A percentile compares a stretch with the other conserved stretches of the same genome.
Conservation (phyloP, 768 basidiomycete genomes). For the Tulasnella sp. region DNA sequence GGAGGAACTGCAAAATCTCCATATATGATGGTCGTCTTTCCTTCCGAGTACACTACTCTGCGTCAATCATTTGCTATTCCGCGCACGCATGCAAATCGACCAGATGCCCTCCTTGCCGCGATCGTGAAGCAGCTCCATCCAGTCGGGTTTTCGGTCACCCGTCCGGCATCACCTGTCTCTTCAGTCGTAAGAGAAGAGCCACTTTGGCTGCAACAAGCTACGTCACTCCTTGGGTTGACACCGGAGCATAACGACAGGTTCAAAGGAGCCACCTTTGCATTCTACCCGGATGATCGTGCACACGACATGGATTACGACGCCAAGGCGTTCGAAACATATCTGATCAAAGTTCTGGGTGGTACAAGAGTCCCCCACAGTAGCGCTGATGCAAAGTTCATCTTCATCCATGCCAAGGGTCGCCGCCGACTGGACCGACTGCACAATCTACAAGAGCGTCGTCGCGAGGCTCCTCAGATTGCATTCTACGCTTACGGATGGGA, state of each 20-base stretch:
- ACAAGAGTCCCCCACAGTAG: not conserved
- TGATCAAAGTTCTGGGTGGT: not conserved
- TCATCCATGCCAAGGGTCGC: conserved; percentile 17
- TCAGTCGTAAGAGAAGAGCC: not conserved
- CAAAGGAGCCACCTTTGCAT: not conserved
- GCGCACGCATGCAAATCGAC: not conserved
- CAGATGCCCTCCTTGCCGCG: not conserved
- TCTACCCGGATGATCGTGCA: conserved; percentile 10
- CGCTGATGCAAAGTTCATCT: not conserved
- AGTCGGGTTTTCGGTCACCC: not conserved
- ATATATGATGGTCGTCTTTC: not conserved
- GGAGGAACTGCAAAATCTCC: not conserved
- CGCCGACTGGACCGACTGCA: not conserved
- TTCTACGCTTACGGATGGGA: conserved; percentile 19
- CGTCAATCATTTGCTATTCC: not conserved
- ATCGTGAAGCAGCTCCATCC: conserved; percentile 12
- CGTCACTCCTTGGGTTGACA: not conserved
- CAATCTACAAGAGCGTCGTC: conserved; percentile 11
- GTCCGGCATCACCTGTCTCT: not conserved
- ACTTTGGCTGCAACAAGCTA: not conserved
- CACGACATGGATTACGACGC: not conserved
- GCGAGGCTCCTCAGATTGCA: not conserved
- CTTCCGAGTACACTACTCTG: not conserved
- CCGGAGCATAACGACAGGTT: not conserved
- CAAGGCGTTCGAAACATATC: not conserved